phyloP scores from a whole-genome alignment of 768 basidiomycete species.

The Gymnopilus junonius region DNA sequence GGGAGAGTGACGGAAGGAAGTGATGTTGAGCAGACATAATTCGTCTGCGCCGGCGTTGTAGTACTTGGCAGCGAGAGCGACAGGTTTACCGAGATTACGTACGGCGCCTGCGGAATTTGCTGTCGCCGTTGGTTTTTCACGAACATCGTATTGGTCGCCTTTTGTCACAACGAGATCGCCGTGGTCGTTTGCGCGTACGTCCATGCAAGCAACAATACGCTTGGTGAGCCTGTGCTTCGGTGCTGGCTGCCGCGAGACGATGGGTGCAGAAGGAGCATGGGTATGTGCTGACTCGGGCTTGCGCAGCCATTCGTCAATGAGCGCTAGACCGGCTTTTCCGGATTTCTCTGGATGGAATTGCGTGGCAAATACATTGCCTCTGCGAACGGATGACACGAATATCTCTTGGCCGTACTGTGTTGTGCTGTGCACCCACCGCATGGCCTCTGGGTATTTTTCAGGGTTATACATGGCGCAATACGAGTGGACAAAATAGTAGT shows the following conservation, averaged over 20 bases:
- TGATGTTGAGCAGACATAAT: constrained; percentile 97
- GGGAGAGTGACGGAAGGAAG: constrained; percentile 96
- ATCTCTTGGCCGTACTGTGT: constrained; percentile 95
- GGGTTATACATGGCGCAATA: constrained; percentile 82
- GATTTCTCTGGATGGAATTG: constrained; percentile 99
- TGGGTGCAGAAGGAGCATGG: constrained; percentile 32
- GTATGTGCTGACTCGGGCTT: constrained; percentile 49
- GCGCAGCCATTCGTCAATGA: constrained; percentile 82
- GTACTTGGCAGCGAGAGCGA: constrained; percentile 87
- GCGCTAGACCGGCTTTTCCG: constrained; percentile 80
- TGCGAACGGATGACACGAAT: constrained; percentile 85
- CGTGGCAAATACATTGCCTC: constrained; percentile 85
- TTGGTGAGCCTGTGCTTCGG: constrained; percentile 78
- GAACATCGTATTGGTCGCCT: constrained; percentile 98
- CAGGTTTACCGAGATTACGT: constrained; percentile 97
- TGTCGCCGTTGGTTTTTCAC: constrained; percentile 63
- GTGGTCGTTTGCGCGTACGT: constrained; percentile 93
- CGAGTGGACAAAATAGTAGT: constrained; percentile 98
- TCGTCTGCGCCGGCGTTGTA: constrained; percentile 92
- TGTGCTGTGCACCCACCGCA: constrained; percentile 81
- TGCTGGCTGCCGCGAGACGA: constrained; percentile 43
- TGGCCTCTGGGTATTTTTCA: constrained; percentile 53
- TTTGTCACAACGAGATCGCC: constrained; percentile 99
- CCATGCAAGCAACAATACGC: constrained; percentile 96
- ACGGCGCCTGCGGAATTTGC: constrained; percentile 72